Evolutionary conservation across 1,284 basidiomycete genomes (phyloP), one percentile per base, ranked within the genome.

Genomic region (Mycena citricolor): DNA sequence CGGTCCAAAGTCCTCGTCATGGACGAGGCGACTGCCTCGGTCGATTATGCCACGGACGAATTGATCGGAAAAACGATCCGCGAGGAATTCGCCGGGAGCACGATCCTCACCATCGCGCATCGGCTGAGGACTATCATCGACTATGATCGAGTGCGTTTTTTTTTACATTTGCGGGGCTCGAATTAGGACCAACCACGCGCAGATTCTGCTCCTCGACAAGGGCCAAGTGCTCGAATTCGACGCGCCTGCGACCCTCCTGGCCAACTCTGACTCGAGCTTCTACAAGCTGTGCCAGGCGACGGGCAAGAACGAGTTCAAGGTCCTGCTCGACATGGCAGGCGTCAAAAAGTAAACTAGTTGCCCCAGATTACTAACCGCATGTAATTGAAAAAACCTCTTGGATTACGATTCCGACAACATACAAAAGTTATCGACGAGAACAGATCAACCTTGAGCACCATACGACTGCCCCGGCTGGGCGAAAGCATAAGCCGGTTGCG

Each of bases 181-280:
- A 28, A n/a, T n/a, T n/a, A n/a, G n/a, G 30, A 16, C 6, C 21
- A 22, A 5, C 19, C 20, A 19, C 7, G 7, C 8, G 13, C 42
- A 87, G 84, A 81, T 90, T 29, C 89, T 94, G 80, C 73, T 94
- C 24, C 78, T 94, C 17, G 90, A 93, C 46, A 79, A 90, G 61
- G 90, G 91, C 6, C 76, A 74, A 4, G 90, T 97, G 39, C 72
- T 82, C 2, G 92, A 95, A 61, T 92, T 85, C 57, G 90, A 88
- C 57, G 80, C 78, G 38, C 92, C 93, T 0, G 71, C 72, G 5
- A 70, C 67, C 10, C 70, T 95, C 29, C 72, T 95, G 20, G 67
- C 73, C n/a, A 67, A 92, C 55, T 58, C 77, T 17, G 66, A 68
- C n/a, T 87, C 86, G 29, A 77, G 74, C 51, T 93, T 93, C 69